Conservation (phyloP, 108 stramenopile genomes). For the Epipyxis sp. region DNA sequence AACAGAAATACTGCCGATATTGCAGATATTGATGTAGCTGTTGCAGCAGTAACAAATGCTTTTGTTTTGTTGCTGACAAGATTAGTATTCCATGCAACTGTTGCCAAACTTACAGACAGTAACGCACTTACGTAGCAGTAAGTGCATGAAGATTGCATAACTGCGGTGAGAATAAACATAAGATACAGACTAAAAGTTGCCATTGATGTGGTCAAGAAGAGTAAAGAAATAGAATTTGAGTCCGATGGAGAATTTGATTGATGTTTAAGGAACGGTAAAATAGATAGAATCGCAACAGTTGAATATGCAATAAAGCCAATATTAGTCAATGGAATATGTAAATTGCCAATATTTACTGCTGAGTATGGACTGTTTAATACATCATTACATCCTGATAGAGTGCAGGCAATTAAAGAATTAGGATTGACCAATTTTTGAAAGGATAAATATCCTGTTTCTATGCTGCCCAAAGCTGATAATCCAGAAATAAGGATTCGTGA, state of each 20-base stretch:
- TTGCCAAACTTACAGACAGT: not conserved
- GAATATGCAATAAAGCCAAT: constrained; percentile 8
- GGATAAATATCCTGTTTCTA: constrained; percentile 73
- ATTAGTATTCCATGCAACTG: not conserved
- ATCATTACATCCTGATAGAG: constrained; percentile 21
- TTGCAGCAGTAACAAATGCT: constrained; percentile 29
- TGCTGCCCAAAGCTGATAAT: constrained; percentile 57
- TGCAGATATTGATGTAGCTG: constrained; percentile 17
- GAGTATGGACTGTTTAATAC: constrained; percentile 10
- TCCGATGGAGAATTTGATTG: constrained; percentile 25
- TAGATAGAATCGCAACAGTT: not conserved
- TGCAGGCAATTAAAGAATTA: not conserved
- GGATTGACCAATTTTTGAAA: constrained; percentile 46
- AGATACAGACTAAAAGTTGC: constrained; percentile 81
- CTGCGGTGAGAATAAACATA: constrained; percentile 65
- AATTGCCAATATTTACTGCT: not conserved
- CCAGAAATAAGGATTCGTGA: constrained; percentile 62
- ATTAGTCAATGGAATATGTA: not conserved
- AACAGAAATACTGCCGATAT: constrained; percentile 38
- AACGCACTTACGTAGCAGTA: constrained; percentile 76
- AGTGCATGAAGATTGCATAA: constrained; percentile 68
- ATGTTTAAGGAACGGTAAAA: too few relatives aligned
- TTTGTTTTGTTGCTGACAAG: constrained; percentile 10
- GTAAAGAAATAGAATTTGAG: constrained; percentile 62
- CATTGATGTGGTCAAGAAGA: constrained; percentile 73